Evolutionary conservation across 108 stramenopile species (phyloP).

Genomic region (Pseudonitzschia multiseries): DNA sequence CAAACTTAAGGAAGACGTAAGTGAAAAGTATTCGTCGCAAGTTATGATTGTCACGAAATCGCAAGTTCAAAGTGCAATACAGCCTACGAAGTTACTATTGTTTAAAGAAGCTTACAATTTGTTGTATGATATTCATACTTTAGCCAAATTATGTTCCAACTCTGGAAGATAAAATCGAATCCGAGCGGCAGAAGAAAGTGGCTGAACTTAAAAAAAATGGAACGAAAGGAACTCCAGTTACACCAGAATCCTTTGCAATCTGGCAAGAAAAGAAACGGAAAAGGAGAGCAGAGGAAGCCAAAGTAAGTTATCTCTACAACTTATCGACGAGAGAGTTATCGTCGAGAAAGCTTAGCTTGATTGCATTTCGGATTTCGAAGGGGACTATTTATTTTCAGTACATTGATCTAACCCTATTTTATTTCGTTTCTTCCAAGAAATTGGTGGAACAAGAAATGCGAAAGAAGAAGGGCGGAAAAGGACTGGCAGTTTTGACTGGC

Average conservation of each 20-base stretch:
- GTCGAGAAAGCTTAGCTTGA: neutral
- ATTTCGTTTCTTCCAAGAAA: constrained; percentile 46
- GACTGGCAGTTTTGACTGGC: constrained; percentile 79
- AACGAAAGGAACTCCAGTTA: constrained; percentile 72
- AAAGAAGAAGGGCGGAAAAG: constrained; percentile 94
- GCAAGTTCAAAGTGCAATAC: too few species aligned
- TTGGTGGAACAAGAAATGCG: constrained; percentile 80
- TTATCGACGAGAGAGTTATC: neutral
- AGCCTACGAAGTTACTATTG: too few species aligned
- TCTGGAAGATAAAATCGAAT: constrained; percentile 85
- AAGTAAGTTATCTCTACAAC: neutral
- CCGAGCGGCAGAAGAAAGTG: constrained; percentile 84
- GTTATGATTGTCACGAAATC: neutral
- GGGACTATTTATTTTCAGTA: too few species aligned
- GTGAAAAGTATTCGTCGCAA: constrained; percentile 13
- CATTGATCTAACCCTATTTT: neutral
- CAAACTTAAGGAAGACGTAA: constrained; percentile 75
- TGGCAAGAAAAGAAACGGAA: constrained; percentile 89
- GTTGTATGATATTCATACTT: neutral
- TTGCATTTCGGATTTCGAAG: neutral
- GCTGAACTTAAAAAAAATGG: constrained; percentile 73
- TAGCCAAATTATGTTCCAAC: constrained; percentile 90
- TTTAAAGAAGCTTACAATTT: too few species aligned
- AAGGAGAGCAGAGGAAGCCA: constrained; percentile 55
- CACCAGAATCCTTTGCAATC: constrained; percentile 73